Conservation (phyloP, 331 rosid species). For the Pyrus hybrid region DNA sequence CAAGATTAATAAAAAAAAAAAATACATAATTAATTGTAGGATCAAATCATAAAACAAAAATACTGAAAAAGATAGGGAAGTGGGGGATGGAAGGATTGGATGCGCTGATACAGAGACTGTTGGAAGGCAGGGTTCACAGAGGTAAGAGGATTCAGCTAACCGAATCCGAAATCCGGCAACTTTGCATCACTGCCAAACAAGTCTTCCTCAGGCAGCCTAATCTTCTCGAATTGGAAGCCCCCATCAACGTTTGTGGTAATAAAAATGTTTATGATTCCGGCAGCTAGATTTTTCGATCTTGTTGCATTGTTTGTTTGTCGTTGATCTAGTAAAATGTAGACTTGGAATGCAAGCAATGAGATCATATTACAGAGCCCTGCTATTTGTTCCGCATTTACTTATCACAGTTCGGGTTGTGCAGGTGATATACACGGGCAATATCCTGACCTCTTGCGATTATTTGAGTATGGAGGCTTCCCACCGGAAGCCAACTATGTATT, state of each 20-base stretch:
- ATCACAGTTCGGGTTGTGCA: neutral
- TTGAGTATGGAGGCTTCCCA: constrained; percentile 69
- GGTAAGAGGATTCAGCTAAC: constrained; percentile 52
- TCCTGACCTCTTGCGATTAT: constrained; percentile 60
- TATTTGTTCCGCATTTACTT: no score
- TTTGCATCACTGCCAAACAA: constrained; percentile 55
- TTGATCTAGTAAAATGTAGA: no score
- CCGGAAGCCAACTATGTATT: constrained; percentile 66
- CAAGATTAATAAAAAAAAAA: neutral
- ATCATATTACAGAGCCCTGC: no score
- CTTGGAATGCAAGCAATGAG: no score
- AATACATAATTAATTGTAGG: neutral
- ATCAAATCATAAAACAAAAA: neutral
- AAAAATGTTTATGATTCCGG: neutral
- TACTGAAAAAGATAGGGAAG: neutral
- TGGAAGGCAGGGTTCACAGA: constrained; percentile 55
- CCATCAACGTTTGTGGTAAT: constrained; percentile 72
- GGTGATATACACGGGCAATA: constrained; percentile 84
- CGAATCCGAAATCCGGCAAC: constrained; percentile 67
- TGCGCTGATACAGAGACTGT: constrained; percentile 50
- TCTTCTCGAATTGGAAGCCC: constrained; percentile 72
- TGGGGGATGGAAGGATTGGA: constrained; percentile 72
- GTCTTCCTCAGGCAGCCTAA: constrained; percentile 62
- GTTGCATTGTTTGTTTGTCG: no score
- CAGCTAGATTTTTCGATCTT: no score